These are phyloP conservation scores for Hortiboletus rubellus DNA, from an alignment of 1,284 basidiomycete species.

Conservation along the genomic window DNA sequence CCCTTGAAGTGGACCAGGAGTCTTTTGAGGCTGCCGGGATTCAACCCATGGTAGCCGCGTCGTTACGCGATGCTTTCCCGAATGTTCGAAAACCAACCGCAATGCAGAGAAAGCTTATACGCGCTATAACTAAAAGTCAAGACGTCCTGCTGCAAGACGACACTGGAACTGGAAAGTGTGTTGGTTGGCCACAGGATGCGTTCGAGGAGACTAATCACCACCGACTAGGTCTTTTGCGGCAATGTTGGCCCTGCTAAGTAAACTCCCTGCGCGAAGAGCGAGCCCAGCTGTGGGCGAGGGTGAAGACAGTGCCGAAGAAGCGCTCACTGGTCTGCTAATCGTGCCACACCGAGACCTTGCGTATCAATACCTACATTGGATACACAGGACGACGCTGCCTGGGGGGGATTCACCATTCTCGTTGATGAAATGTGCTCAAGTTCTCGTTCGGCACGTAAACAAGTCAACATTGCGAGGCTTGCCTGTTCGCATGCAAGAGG, in stretches of 20 bases:
- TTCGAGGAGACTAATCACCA: background rate
- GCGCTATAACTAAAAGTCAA: constrained; percentile 54
- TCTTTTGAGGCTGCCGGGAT: constrained; percentile 56
- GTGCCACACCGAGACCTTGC: constrained; percentile 77
- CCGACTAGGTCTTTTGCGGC: constrained; percentile 68
- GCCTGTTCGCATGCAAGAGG: constrained; percentile 31
- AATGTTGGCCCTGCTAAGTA: constrained; percentile 62
- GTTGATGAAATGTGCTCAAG: constrained; percentile 51
- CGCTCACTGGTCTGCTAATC: constrained; percentile 56
- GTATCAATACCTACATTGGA: constrained; percentile 68
- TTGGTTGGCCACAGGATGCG: constrained; percentile 12
- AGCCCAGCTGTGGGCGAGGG: background rate
- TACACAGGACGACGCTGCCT: constrained; percentile 49
- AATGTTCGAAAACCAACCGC: constrained; percentile 56
- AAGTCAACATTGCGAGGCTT: constrained; percentile 33
- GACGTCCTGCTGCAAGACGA: constrained; percentile 67
- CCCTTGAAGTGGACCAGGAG: constrained; percentile 2
- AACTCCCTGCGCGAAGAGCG: constrained; percentile 38
- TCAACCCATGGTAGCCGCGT: constrained; percentile 45
- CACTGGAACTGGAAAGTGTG: constrained; percentile 78
- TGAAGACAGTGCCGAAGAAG: constrained; percentile 16
- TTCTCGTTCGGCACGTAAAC: constrained; percentile 50
- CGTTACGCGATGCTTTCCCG: constrained; percentile 61
- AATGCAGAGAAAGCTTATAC: constrained; percentile 61
- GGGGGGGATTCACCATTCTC: constrained; percentile 31